These are phyloP conservation scores for Ganoderma sinense DNA, from an alignment of 1,284 basidiomycete species.

Conservation along the genomic window DNA sequence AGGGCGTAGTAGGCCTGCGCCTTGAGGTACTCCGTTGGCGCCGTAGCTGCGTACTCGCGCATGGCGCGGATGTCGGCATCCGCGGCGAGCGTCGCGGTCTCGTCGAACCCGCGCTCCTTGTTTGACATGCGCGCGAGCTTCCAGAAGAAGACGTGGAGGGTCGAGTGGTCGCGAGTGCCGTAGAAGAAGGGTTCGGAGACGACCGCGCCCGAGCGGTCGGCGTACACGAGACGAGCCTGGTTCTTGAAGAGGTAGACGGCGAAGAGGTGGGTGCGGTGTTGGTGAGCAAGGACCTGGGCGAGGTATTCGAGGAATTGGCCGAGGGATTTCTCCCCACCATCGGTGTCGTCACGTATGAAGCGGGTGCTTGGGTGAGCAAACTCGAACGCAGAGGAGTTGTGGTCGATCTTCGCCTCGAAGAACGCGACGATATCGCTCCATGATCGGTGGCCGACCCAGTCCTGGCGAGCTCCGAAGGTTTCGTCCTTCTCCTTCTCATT, in stretches of 20 bases:
- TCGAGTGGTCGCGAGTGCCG: not conserved
- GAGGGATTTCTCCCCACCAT: not conserved
- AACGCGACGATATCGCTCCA: conserved; percentile 2
- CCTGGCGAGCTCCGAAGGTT: not conserved
- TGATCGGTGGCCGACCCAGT: not conserved
- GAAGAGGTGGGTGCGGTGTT: conserved; percentile 31
- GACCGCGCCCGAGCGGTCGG: conserved; percentile 13
- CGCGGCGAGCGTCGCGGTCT: conserved; percentile 19
- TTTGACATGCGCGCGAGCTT: conserved; percentile 23
- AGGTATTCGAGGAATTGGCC: conserved; percentile 24
- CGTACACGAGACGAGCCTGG: conserved; percentile 19
- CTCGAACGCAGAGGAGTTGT: not conserved
- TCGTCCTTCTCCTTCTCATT: not conserved
- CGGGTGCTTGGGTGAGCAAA: not conserved
- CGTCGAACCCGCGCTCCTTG: conserved; percentile 32
- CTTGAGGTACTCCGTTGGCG: not conserved
- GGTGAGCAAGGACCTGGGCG: conserved; percentile 18
- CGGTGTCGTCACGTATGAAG: not conserved
- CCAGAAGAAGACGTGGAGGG: conserved; percentile 28
- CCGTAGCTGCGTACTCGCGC: not conserved
- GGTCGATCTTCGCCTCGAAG: not conserved
- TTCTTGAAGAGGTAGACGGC: conserved; percentile 18
- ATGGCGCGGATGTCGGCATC: not conserved
- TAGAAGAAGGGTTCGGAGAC: conserved; percentile 27
- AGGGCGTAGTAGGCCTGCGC: not conserved